Percentiles rank a stretch among this genome's conserved stretches.
Evolutionary conservation across 2,329 filamentous ascomycete species (phyloP).

Genomic region (Colletotrichum sojae): DNA sequence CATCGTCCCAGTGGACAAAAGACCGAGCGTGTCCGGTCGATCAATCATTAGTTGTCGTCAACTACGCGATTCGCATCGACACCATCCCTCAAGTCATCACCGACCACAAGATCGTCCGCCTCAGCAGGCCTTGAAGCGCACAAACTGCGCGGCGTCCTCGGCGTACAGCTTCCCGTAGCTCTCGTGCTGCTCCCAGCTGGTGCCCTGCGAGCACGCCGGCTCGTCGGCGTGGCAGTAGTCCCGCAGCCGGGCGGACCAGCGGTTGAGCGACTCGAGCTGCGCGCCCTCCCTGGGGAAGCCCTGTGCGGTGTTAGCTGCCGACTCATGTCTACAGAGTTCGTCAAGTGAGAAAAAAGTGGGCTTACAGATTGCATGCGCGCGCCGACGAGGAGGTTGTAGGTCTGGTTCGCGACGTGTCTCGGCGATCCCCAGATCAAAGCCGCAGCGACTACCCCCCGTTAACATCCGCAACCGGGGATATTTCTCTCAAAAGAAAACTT

Average conservation of each 20-base stretch:
- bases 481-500: conserved; percentile 40
- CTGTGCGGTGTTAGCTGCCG: neutral
- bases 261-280: conserved; percentile 29
- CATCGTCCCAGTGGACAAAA: too few relatives aligned
- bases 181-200: conserved; percentile 49
- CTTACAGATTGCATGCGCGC: conserved; percentile 35
- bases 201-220: conserved; percentile 54
- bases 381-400: conserved; percentile 50
- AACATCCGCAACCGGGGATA: neutral
- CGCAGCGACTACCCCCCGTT: conserved; percentile 45
- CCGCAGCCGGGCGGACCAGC: conserved; percentile 34
- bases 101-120: too few relatives aligned
- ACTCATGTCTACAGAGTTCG: neutral
- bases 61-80: neutral
- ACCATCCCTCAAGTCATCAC: too few relatives aligned
- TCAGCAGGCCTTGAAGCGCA: conserved; percentile 1
- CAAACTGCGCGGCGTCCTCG: conserved; percentile 15
- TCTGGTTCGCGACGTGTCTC: conserved; percentile 51
- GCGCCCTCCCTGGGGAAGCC: conserved; percentile 26
- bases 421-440: conserved; percentile 51
- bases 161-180: conserved; percentile 46
- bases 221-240: conserved; percentile 54
- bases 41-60: neutral
- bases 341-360: neutral
- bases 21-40: too few relatives aligned